phyloP scores from a whole-genome alignment of 805 yeast genomes.

The Jamesozyma lodderae region DNA sequence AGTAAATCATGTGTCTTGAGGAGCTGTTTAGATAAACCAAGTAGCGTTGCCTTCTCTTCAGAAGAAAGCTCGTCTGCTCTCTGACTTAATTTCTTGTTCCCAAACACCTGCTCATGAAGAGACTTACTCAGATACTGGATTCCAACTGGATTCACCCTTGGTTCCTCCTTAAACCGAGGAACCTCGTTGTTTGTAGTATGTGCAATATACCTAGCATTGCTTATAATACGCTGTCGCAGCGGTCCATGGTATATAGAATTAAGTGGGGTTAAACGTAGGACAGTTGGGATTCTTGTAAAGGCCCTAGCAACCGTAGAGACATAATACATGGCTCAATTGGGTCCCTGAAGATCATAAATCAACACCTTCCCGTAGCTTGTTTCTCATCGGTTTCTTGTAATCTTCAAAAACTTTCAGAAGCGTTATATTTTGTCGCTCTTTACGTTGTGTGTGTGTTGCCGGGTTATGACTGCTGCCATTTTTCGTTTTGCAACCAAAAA shows the following conservation, averaged over 20 bases:
- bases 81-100: constrained; percentile 19
- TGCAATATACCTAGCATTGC: too few species aligned
- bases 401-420: neutral
- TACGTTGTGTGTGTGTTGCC: too few species aligned
- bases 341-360: neutral
- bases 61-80: constrained; percentile 13
- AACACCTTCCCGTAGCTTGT: neutral
- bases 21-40: constrained; percentile 51
- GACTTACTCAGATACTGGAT: constrained; percentile 62
- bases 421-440: too few species aligned
- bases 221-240: too few species aligned
- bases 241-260: too few species aligned
- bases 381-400: neutral
- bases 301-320: too few species aligned
- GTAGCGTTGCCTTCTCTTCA: constrained; percentile 28
- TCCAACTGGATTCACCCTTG: constrained; percentile 66
- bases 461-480: neutral
- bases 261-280: too few species aligned
- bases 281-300: too few species aligned
- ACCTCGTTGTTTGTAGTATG: too few species aligned
- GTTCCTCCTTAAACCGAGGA: constrained; percentile 32
- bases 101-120: constrained; percentile 53
- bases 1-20: constrained; percentile 54
- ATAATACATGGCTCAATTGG: neutral
- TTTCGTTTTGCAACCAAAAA: neutral